phyloP scores from a whole-genome alignment of 768 basidiomycete species.

The Pulveroboletus sp. region DNA sequence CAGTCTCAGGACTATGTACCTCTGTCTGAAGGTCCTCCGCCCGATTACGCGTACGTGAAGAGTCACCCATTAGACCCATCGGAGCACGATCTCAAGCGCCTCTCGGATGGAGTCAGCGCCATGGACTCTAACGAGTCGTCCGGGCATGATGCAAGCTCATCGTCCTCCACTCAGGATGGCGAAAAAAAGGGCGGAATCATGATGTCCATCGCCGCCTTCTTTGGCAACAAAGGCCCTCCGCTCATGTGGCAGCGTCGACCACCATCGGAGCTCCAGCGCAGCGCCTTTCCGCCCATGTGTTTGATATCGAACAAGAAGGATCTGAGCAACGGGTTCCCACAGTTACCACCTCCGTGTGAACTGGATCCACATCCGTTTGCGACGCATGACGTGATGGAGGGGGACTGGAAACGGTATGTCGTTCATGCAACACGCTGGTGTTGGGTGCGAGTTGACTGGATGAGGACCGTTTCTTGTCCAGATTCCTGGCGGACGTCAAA shows the following conservation, averaged over 20 bases:
- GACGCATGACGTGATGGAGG: constrained; percentile 44
- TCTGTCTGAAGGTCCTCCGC: constrained; percentile 9
- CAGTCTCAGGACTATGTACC: background rate
- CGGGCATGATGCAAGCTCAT: constrained; percentile 1
- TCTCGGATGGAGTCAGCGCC: no score
- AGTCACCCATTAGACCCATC: background rate
- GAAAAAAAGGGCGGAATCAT: background rate
- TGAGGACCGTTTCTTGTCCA: background rate
- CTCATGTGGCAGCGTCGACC: constrained; percentile 24
- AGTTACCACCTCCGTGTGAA: constrained; percentile 37
- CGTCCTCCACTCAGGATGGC: background rate
- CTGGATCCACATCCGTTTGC: constrained; percentile 45
- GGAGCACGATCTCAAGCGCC: no score
- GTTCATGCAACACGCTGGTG: background rate
- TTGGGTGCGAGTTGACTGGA: background rate
- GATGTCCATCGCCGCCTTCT: constrained; percentile 23
- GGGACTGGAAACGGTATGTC: constrained; percentile 44
- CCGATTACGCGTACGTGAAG: constrained; percentile 8
- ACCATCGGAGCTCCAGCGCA: constrained; percentile 11
- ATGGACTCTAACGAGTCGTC: no score
- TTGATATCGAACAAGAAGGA: constrained; percentile 22
- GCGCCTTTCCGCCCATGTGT: constrained; percentile 29
- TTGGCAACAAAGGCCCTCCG: constrained; percentile 25
- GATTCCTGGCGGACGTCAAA: constrained; percentile 37
- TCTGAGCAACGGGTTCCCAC: constrained; percentile 42